A percentile compares a stretch with the other conserved stretches of the same genome.
Conservation (phyloP, 1,139 yeast species). For the Pneumocystis murina region DNA sequence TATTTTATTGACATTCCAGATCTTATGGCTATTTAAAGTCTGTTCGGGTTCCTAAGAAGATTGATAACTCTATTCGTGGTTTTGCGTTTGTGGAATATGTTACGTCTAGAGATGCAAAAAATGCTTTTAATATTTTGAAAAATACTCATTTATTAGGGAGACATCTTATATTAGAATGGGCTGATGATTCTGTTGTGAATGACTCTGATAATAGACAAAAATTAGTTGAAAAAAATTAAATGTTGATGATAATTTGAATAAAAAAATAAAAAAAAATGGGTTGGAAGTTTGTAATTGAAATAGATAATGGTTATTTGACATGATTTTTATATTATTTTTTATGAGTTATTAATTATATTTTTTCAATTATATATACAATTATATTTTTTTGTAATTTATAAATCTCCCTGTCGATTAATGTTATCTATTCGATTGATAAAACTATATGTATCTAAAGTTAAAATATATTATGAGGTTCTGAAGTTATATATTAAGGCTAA, state of each 20-base stretch:
- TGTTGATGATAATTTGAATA: no score
- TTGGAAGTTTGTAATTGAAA: neutral
- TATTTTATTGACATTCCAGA: conserved; percentile 21
- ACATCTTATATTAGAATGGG: conserved; percentile 87
- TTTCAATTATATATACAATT: no score
- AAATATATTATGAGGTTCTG: neutral
- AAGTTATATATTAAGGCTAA: neutral
- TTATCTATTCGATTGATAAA: neutral
- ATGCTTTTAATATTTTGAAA: conserved; percentile 84
- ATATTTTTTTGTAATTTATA: no score
- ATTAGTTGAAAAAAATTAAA: neutral
- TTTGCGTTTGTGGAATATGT: conserved; percentile 93
- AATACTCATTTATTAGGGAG: conserved; percentile 97
- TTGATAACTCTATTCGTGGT: conserved; percentile 89
- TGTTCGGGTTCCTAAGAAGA: conserved; percentile 90
- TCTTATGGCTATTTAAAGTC: conserved; percentile 81
- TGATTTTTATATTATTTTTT: no score
- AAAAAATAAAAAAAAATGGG: no score
- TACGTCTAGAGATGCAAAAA: conserved; percentile 80
- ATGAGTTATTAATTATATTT: no score
- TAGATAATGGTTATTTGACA: no score
- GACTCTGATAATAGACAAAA: neutral
- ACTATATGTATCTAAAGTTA: neutral
- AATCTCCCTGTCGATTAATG: no score
- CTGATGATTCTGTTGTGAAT: conserved; percentile 44